Evolutionary conservation across 2,329 filamentous ascomycete species (phyloP), one percentile per base, ranked within the genome.

Genomic region (Xylaria sp.): DNA sequence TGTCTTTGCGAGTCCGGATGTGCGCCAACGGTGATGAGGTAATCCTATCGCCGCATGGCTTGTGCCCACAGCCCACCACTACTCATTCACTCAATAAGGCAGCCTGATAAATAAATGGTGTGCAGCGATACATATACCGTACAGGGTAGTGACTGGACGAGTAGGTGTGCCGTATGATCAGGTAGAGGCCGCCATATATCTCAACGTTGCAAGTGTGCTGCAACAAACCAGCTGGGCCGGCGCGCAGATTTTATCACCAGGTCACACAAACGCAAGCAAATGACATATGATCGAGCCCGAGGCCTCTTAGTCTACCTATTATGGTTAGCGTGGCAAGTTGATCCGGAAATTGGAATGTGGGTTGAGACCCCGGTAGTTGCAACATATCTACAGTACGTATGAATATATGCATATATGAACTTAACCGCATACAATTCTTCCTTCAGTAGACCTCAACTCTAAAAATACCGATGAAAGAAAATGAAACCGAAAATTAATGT

Each of bases 1-100:
- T 36, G 64, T 54, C 20, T 60, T 59, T 57, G 44, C 33, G 59
- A 68, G 49, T 49, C 65, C 65, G 62, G 65, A 66, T 54, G 61
- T 44, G 44, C 26, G 65, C 62, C 57, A 61, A 28, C 59, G 61
- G 33, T 44, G 66, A 70, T 68, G 68, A 68, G 65, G 65, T 70
- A 70, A 70, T 67, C 28, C 40, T 26, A 40, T 20, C 36, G 59
- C 57, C 57, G 33, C n/a, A 63, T 56, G 38, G 49, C 38, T 46
- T 53, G 49, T 56, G 49, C 48, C 38, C 36, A 36, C 36, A 42
- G 17, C 54, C 6, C n/a, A 38, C 33, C 5, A 40, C 10, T 49
- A 31, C 33, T 36, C 33, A 36, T 4, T 36, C 33, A 36, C 36
- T 38, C 33, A 54, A 38, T 65, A 38, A 38, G 36, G 33, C 33